A percentile compares a stretch with the other conserved stretches of the same genome.
These are phyloP conservation scores for Globisporangium yorkense DNA, from an alignment of 352 stramenopile species.

Conservation along the genomic window DNA sequence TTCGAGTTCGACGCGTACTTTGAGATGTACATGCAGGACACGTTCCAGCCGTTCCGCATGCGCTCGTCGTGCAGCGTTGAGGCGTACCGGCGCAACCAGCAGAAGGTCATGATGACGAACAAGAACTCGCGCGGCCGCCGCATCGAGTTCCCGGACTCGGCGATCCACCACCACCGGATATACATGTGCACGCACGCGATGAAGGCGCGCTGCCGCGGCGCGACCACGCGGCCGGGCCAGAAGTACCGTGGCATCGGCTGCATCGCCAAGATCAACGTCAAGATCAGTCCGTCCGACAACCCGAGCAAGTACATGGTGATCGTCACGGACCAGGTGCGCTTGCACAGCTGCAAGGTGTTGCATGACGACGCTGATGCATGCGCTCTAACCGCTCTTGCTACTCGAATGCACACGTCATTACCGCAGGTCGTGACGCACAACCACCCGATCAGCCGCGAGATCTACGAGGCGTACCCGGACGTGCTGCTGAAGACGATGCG, in stretches of 20 bases:
- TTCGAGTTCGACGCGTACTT: conserved; percentile 86
- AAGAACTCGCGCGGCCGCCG: conserved; percentile 76
- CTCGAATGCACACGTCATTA: no score
- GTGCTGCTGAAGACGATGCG: conserved; percentile 83
- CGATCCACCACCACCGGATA: conserved; percentile 85
- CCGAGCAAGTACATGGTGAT: conserved; percentile 85
- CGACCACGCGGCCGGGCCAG: conserved; percentile 66
- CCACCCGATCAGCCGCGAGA: conserved; percentile 77
- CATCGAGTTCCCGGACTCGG: conserved; percentile 75
- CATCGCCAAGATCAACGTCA: conserved; percentile 86
- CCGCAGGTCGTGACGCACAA: conserved; percentile 79
- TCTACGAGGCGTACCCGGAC: conserved; percentile 82
- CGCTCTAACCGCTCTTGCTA: no score
- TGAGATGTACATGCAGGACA: conserved; percentile 86
- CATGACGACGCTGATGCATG: neutral
- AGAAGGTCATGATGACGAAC: conserved; percentile 87
- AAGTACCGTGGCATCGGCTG: conserved; percentile 83
- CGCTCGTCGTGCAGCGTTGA: conserved; percentile 80
- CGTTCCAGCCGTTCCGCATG: conserved; percentile 84
- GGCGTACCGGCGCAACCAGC: conserved; percentile 77
- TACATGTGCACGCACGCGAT: conserved; percentile 88
- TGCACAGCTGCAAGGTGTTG: neutral
- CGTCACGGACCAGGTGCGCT: conserved; percentile 70
- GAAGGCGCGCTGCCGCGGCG: conserved; percentile 74
- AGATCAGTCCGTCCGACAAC: conserved; percentile 80